Evolutionary conservation across 2,329 filamentous ascomycete genomes (phyloP).

Genomic region (Pseudocercospora eumusae): DNA sequence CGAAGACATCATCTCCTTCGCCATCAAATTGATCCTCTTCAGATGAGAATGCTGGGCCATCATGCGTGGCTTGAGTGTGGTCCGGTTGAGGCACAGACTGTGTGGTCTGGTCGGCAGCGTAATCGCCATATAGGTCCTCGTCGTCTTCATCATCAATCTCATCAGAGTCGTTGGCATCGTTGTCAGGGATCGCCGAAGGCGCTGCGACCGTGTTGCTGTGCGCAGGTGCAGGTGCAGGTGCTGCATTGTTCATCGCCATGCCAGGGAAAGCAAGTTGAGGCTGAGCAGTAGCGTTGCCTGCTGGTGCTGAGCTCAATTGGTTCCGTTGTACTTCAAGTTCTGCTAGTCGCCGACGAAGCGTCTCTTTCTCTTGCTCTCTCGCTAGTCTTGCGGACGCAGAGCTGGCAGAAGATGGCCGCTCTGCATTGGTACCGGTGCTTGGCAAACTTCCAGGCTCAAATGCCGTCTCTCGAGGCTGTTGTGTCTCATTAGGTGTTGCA

Average conservation of each 20-base stretch:
- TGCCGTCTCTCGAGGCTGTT: neutral
- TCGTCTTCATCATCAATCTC: constrained; percentile 23
- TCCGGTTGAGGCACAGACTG: neutral
- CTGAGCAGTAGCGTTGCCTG: neutral
- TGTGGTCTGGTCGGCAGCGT: neutral
- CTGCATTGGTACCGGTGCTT: neutral
- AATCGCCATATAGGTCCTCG: constrained; percentile 21
- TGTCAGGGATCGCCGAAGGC: neutral
- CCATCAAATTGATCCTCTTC: neutral
- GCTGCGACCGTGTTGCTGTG: neutral
- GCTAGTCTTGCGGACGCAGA: constrained; percentile 9
- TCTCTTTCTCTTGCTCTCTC: constrained; percentile 19
- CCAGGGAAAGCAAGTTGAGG: constrained; percentile 1
- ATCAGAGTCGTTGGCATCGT: constrained; percentile 9
- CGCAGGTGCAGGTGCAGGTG: neutral
- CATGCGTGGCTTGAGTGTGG: constrained; percentile 10
- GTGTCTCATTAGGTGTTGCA: neutral
- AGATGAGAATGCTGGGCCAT: neutral
- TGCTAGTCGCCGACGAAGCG: constrained; percentile 14
- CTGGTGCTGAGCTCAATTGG: constrained; percentile 9
- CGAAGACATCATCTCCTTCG: neutral
- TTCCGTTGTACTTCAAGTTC: constrained; percentile 17
- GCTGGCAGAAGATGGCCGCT: constrained; percentile 5
- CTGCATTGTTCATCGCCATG: neutral
- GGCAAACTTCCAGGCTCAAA: neutral